Base-by-base conservation (phyloP, 2,329 filamentous ascomycete species). In the Phialocephala sp. region DNA sequence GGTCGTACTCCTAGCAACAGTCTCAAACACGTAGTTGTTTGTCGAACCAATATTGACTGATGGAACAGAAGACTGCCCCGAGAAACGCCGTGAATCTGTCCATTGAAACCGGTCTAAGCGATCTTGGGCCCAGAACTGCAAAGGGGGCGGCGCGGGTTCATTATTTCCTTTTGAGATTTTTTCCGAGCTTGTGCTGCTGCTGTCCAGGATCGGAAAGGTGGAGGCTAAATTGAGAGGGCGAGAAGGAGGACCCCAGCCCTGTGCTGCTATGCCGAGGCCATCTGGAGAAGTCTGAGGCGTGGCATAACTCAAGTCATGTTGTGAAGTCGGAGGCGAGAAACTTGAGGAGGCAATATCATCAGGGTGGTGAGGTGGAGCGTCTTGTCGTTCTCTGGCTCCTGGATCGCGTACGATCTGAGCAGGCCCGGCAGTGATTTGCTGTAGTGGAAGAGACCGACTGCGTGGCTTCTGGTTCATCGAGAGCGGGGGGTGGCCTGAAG, bases 1-100 rank as follows among this genome's bases (percentile, higher is more conserved):
- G n/a, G 41, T 32, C 24, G 24, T 54, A 6, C 22, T 54, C 24
- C 12, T 18, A 18, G 24, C 4, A 18, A 59, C 35, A 27, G 41
- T 41, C 22, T 35, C 15, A 35, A 63, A 52, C 32, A 32, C 41
- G 50, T 63, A 12, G 39, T 14, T 39, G 12, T 52, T 52, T 32
- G 50, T 54, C 18, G 1, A 1, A 3, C 50, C 50, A 27, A 32
- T 18, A 3, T 35, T 4, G 11, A 63, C 62, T 27, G 39, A 27
- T 20, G 54, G 56, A 6, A 59, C 54, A 54, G 22, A 41, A 18
- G 41, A 39, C 20, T 58, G 61, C 15, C 27, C n/a, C 1, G 61
- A 63, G 18, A 20, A 18, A 20, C 57, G 45, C 20, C 61, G 18
- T 12, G 20, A 20, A 24, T 50, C 45, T 50, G 45, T 6, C 41